phyloP scores from a whole-genome alignment of 2,329 filamentous ascomycete genomes.

The Colletotrichum melonis region DNA sequence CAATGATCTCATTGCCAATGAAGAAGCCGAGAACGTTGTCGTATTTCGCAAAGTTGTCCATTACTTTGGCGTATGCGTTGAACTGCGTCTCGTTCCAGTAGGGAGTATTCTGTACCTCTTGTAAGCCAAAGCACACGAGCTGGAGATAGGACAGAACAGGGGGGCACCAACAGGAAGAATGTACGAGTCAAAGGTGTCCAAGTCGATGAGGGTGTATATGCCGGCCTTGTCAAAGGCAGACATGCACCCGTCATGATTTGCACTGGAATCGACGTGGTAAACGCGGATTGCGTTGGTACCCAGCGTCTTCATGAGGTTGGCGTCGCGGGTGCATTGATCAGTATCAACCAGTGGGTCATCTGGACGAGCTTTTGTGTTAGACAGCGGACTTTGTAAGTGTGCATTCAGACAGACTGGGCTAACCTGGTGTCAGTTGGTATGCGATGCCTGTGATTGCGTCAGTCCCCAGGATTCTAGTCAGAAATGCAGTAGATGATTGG shows the following conservation, averaged over 20 bases:
- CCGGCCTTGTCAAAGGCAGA: slow-evolving; percentile 80
- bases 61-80: slow-evolving; percentile 74
- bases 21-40: slow-evolving; percentile 88
- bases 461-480: slow-evolving; percentile 10
- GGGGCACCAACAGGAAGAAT: slow-evolving; percentile 66
- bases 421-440: slow-evolving; percentile 68
- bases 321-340: slow-evolving; percentile 82
- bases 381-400: slow-evolving; percentile 7
- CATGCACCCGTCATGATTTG: slow-evolving; percentile 85
- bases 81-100: slow-evolving; percentile 81
- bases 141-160: neutral
- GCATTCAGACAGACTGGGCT: slow-evolving; percentile 35
- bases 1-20: slow-evolving; percentile 89
- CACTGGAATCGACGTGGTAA: slow-evolving; percentile 83
- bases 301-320: slow-evolving; percentile 80
- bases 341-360: slow-evolving; percentile 82
- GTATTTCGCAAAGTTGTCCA: slow-evolving; percentile 82
- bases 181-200: slow-evolving; percentile 80
- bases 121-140: neutral
- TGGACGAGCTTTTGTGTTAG: slow-evolving; percentile 33
- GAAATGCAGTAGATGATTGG: neutral
- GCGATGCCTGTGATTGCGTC: slow-evolving; percentile 70
- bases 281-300: slow-evolving; percentile 88
- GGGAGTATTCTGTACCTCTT: slow-evolving; percentile 61
- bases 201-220: slow-evolving; percentile 86